These are phyloP conservation scores for Aspergillus haitiensis DNA, from an alignment of 495 filamentous ascomycete genomes.

Conservation along the genomic window DNA sequence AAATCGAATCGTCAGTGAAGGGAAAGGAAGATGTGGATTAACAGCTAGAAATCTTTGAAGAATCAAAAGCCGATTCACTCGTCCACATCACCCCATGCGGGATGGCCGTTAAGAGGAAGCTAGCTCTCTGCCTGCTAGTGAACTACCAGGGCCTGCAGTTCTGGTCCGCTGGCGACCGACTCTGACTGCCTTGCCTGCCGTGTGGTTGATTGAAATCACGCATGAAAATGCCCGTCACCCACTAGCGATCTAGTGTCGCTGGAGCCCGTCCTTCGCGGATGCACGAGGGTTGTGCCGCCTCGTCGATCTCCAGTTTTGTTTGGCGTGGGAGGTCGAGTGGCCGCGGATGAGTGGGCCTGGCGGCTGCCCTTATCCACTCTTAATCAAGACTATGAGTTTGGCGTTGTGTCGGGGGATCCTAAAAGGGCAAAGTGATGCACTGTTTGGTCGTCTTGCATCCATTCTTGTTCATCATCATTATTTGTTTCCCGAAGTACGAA, in stretches of 20 bases:
- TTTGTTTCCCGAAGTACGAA: conserved; percentile 1
- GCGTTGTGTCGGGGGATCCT: not conserved
- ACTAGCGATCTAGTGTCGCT: conserved; percentile 1
- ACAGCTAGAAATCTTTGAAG: not conserved
- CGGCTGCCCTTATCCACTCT: not conserved
- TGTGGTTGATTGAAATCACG: not conserved
- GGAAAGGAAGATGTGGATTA: not conserved
- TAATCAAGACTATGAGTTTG: not conserved
- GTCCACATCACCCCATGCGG: conserved; percentile 21
- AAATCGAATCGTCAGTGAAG: not conserved
- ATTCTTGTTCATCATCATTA: not conserved
- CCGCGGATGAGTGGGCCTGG: not conserved
- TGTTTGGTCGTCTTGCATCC: not conserved
- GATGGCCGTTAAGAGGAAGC: conserved; percentile 23
- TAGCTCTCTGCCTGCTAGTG: not conserved
- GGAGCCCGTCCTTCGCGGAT: conserved; percentile 2
- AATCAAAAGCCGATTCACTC: not conserved
- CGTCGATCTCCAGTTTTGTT: conserved; percentile 6
- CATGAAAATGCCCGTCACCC: not conserved
- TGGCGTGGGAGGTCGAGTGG: not conserved
- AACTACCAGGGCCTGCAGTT: not conserved
- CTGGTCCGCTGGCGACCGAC: not conserved
- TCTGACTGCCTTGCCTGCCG: no score
- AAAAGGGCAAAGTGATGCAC: not conserved
- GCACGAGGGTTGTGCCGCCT: conserved; percentile 9